These are phyloP conservation scores for Dimocarpus longan DNA, from an alignment of 345 rosid species.

Conservation along the genomic window DNA sequence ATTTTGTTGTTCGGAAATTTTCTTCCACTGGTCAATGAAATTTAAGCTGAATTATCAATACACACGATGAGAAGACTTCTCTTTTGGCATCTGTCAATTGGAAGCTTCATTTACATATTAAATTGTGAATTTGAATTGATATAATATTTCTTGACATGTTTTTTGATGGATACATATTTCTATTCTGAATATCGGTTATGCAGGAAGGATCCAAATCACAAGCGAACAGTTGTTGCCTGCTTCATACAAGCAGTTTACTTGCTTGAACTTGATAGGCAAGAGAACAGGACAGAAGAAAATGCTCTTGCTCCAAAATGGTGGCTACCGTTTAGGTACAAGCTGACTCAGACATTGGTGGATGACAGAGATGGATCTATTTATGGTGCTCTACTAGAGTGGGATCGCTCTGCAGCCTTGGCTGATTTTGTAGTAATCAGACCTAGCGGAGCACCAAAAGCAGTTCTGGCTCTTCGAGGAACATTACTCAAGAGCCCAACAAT, in stretches of 20 bases:
- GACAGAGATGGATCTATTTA: slow-evolving; percentile 87
- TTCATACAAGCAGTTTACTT: slow-evolving; percentile 94
- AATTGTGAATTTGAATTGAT: not conserved
- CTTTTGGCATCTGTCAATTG: not conserved
- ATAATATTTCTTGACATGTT: slow-evolving; percentile 6
- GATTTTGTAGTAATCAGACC: slow-evolving; percentile 85
- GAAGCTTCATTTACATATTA: not conserved
- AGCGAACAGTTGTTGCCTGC: slow-evolving; percentile 88
- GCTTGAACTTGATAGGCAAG: slow-evolving; percentile 92
- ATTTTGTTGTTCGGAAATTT: not conserved
- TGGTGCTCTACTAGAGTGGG: slow-evolving; percentile 93
- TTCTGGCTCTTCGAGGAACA: slow-evolving; percentile 81
- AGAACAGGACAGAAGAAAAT: slow-evolving; percentile 57
- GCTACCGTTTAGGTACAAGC: slow-evolving; percentile 86
- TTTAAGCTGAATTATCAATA: not conserved
- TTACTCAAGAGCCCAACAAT: slow-evolving; percentile 82
- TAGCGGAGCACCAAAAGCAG: slow-evolving; percentile 87
- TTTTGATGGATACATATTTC: not conserved
- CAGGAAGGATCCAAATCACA: slow-evolving; percentile 93
- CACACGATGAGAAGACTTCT: not conserved
- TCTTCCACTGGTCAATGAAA: not conserved
- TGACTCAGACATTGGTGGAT: slow-evolving; percentile 66
- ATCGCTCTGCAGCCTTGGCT: slow-evolving; percentile 77
- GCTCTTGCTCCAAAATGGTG: slow-evolving; percentile 97
- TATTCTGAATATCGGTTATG: slow-evolving; percentile 4